These are phyloP conservation scores for Aspergillus sp. DNA, from an alignment of 2,329 filamentous ascomycete species.

Conservation along the genomic window DNA sequence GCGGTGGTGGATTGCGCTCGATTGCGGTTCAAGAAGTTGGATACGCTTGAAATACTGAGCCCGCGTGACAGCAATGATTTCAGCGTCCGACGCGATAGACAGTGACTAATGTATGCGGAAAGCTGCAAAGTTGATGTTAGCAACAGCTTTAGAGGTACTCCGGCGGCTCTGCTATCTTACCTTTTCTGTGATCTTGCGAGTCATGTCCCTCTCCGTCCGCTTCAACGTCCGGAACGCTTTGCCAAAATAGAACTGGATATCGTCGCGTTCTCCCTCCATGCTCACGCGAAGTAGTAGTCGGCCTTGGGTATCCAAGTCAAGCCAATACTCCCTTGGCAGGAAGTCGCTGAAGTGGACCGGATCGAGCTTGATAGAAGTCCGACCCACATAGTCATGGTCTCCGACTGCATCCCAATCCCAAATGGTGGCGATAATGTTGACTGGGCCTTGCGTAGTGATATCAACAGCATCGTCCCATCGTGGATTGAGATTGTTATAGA, in stretches of 20 bases:
- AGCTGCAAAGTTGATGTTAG: slow-evolving; percentile 57
- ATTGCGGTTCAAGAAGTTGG: slow-evolving; percentile 64
- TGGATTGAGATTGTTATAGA: slow-evolving; percentile 87
- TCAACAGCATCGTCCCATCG: slow-evolving; percentile 98
- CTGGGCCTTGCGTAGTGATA: slow-evolving; percentile 84
- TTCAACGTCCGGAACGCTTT: slow-evolving; percentile 95
- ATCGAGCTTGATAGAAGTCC: slow-evolving; percentile 97
- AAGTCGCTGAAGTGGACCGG: slow-evolving; percentile 97
- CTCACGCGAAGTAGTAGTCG: slow-evolving; percentile 85
- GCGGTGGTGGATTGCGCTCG: slow-evolving; percentile 53
- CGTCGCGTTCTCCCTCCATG: slow-evolving; percentile 98
- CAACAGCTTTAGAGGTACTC: background rate
- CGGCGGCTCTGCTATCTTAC: slow-evolving; percentile 49
- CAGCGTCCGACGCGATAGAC: slow-evolving; percentile 79
- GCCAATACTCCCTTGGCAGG: slow-evolving; percentile 93
- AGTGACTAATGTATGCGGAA: slow-evolving; percentile 87
- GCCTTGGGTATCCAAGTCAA: slow-evolving; percentile 94
- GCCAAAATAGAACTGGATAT: slow-evolving; percentile 98
- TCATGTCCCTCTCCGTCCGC: slow-evolving; percentile 96
- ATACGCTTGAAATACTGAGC: slow-evolving; percentile 71
- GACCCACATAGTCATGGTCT: slow-evolving; percentile 94
- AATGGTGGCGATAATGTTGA: slow-evolving; percentile 94
- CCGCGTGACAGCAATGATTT: slow-evolving; percentile 73
- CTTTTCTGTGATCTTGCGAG: slow-evolving; percentile 96
- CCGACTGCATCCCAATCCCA: slow-evolving; percentile 99